Evolutionary conservation across 192 early-diverging fungal genomes (phyloP), one percentile per base, ranked within the genome.

Genomic region (Coemansia sp.): DNA sequence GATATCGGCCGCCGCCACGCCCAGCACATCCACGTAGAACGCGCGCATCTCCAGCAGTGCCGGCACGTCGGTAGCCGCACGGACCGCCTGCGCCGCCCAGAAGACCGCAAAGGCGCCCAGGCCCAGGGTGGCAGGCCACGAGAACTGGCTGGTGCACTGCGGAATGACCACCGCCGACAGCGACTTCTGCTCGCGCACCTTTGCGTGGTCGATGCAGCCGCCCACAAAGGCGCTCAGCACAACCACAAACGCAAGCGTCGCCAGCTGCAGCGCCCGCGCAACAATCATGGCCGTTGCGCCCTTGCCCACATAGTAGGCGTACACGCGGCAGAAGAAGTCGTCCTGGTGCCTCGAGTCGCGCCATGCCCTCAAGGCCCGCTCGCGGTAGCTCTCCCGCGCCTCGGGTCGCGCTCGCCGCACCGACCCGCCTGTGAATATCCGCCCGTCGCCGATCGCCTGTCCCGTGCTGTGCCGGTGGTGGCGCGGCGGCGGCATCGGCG

Each of bases 181-280:
- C 41, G 74, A 80, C 59, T 89, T 84, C 37, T 86, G 84, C 44
- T 81, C 69, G 13, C 85, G 83, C n/a, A 97, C 81, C 45, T 84
- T 81, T 13, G 89, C 83, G 68, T 96, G 92, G 74, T 98, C 90
- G 30, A 99, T 84, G 79, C 98, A 98, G 19, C 88, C 87, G 59
- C 91, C 75, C 17, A 97, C 79, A 78, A 98, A 99, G 0, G 88
- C 91, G 23, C 92, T 87, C 66, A 99, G 94, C 48, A 67, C 70
- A 22, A 98, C 86, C 22, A 96, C 89, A 79, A 98, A 97, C 6
- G 85, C 91, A 47, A 94, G 82, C 15, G 87, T 92, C 86, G 94
- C 61, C 52, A 98, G 78, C 62, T 95, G 92, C 37, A 92, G 71
- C 7, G 89, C 61, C 31, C 90, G 77, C 22, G 85, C 79, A 15